Base-by-base conservation (phyloP, 352 stramenopile species). In the Pythium dissimile region DNA sequence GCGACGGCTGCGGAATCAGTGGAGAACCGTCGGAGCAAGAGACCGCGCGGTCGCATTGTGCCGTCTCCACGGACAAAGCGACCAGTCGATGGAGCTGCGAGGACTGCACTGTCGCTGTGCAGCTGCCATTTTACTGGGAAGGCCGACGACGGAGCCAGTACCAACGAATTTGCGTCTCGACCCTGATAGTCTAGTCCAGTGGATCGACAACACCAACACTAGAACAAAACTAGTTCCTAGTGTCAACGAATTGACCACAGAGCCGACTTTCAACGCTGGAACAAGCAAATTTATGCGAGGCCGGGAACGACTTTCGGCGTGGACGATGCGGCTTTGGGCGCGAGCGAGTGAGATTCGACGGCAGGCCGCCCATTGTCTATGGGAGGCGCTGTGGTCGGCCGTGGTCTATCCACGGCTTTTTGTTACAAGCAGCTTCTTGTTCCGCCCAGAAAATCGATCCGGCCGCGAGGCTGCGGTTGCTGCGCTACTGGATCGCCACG, bases 401-500 rank as follows among this genome's bases (percentile, higher is more conserved):
- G 42, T 39, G 16, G 24, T 54, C 9, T 53, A 54, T 13, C 54
- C 42, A 32, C 46, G 18, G 28, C 43, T 52, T 11, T 15, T 39
- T 27, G 9, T 61, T 1, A 31, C 9, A 31, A 46, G 20, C 42
- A 54, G 42, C 31, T n/a, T n/a, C 7, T 12, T 46, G 27, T 46
- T 57, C 34, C 37, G n/a, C 23, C 3, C 3, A 13, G 21, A 43
- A 4, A 42, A 24, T 1, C 31, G 16, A n/a, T 43, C 23, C 1
- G 20, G 13, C 12, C 31, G 15, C 9, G 43, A 46, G 16, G 54
- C 21, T 18, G 32, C 32, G 13, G 38, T 56, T 16, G 43, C 56
- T 28, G 31, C 10, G 55, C 62, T 60, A n/a, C 20, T 60, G 21
- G 39, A 67, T n/a, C 52, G 59, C 13, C 55, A 64, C 28, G 41